Base-by-base conservation (phyloP, 106 monocot genomes). In the Amphibolis antarctica region DNA sequence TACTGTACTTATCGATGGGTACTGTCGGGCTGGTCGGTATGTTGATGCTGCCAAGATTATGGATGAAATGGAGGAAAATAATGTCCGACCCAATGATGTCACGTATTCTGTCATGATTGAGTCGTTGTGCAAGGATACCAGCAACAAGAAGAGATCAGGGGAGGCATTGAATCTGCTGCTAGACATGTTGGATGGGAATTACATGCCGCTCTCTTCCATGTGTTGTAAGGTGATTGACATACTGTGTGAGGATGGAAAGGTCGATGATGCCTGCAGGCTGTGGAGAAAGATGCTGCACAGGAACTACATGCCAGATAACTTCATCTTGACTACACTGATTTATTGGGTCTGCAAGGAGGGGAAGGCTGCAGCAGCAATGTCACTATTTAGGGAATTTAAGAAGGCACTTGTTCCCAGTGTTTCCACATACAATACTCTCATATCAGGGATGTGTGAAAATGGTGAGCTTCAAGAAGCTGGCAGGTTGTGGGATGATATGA, bases 401-500 rank as follows among this genome's bases (percentile, higher is more conserved):
- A 77, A 53, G 61, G 79, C 74, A 0, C 78, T 83, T 46, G 71
- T 73, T 53, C 81, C 85, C 2, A 83, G 89, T 13, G 21, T 84
- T 18, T 31, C 86, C 58, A 77, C 79, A 0, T 89, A 86, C 66
- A 89, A 86, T 51, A 83, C 89, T 0, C 75, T 94, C 9, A 82
- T 94, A 12, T 73, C 81, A 3, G 83, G 89, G 1, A 53, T 86
- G 81, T 94, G 94, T 27, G 83, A 86, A 69, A 81, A 79, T 46
- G 81, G 83, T 50, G 80, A 94, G 75, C 44, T 94, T 53, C 83
- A 82, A 28, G 89, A 94, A 72, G 94, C 81, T 0, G 86, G 69
- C 23, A 83, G 82, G 61, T 20, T 94, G 64, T 93, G 93, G 89
- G 94, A 89, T 49, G 71, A 89, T 43, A 94, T 94, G 94, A 68